Base-by-base conservation (phyloP, 1,284 basidiomycete species). In the Ganoderma lingzhi region DNA sequence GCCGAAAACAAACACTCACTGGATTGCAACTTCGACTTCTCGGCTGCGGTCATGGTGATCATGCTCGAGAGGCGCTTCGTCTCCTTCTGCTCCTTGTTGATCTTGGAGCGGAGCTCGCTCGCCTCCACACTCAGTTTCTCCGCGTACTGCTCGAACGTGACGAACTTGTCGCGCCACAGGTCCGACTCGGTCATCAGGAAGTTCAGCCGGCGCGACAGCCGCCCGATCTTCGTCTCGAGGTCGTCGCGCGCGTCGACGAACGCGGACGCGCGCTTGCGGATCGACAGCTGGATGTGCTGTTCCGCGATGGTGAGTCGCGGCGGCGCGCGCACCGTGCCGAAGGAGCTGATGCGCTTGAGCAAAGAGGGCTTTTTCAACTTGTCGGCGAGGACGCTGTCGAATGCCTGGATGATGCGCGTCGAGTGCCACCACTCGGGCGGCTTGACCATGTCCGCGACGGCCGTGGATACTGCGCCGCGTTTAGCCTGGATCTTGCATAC, bases 201-300 rank as follows among this genome's bases (percentile, higher is more conserved):
- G 82, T 96, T 96, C 73, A 96, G 87, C 53, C 94, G 86, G 70
- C 93, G 87, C 58, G 91, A 93, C 48, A 95, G 85, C 59, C 93
- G 89, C 45, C 93, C 93, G 73, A 95, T 95, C 85, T 95, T 96
- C 65, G 93, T 93, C 84, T 96, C 95, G 35, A 96, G 87, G 76
- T 96, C 94, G 78, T 96, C 95, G 60, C 95, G 89, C 19, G 95
- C 94, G 77, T 98, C 96, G 51, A 97, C 96, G 76, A 97, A 97
- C 65, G 95, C 95, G 10, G 90, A 92, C 9, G 95, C 95, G 61
- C 95, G 92, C 80, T 93, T 95, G 73, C 95, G 91, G 80, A 96
- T 96, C 68, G 94, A 94, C 61, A 87, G 84, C 79, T 96, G 95
- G 72, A 95, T 92, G 68, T 90, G 86, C 80, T 94, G 92, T 78